Conservation (phyloP, 306 rosid species). For the Glycine tomentella region DNA sequence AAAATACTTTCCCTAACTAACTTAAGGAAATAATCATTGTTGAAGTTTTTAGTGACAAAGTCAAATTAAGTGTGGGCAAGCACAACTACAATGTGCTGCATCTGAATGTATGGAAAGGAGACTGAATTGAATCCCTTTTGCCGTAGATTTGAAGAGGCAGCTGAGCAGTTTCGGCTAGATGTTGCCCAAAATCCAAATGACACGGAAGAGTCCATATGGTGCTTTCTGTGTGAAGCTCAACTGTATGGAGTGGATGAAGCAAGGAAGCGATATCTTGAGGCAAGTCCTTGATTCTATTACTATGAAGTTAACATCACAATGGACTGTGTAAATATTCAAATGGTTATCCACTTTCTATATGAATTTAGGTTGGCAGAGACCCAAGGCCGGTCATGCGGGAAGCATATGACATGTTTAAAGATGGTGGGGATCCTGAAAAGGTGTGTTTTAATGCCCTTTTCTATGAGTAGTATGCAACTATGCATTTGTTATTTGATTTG, state of each 20-base stretch:
- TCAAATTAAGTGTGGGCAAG: too few species aligned
- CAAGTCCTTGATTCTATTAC: constrained; percentile 35
- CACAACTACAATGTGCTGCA: not conserved
- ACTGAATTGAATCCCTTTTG: too few species aligned
- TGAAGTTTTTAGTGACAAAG: not conserved
- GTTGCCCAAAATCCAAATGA: constrained; percentile 95
- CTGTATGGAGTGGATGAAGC: constrained; percentile 83
- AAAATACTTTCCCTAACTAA: not conserved
- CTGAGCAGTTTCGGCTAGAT: constrained; percentile 92
- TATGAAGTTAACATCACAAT: constrained; percentile 7
- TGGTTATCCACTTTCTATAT: constrained; percentile 26
- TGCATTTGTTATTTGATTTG: not conserved
- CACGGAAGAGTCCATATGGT: constrained; percentile 95
- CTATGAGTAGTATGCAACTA: not conserved
- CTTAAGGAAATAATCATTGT: not conserved
- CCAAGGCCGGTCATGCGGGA: constrained; percentile 84
- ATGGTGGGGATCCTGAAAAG: constrained; percentile 90
- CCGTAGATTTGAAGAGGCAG: constrained; percentile 83
- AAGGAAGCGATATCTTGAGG: constrained; percentile 83
- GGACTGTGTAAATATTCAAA: not conserved
- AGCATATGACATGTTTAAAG: constrained; percentile 81
- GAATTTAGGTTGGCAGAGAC: constrained; percentile 83
- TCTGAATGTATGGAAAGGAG: constrained; percentile 1
- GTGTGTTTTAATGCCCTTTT: constrained; percentile 47
- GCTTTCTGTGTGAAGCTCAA: constrained; percentile 93